phyloP scores from a whole-genome alignment of 2,329 filamentous ascomycete species.

The Malbranchea zuffiana region DNA sequence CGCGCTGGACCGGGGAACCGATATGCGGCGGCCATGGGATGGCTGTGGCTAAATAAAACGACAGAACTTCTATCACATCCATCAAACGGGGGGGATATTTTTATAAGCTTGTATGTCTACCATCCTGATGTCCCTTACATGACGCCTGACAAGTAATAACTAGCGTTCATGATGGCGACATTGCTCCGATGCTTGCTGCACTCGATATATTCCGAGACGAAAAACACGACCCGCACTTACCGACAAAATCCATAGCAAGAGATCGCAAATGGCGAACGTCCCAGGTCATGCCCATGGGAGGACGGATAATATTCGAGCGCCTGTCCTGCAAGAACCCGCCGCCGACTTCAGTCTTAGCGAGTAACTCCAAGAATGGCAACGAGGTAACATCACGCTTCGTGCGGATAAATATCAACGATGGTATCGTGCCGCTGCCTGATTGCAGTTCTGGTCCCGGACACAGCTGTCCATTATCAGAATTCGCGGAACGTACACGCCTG shows the following conservation, averaged over 20 bases:
- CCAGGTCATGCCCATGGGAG: constrained; percentile 48
- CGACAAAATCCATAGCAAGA: constrained; percentile 34
- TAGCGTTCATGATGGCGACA: constrained; percentile 48
- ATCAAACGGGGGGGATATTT: constrained; percentile 37
- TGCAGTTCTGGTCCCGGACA: constrained; percentile 39
- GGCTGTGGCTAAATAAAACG: constrained; percentile 49
- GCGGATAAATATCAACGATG: constrained; percentile 48
- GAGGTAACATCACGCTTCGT: constrained; percentile 30
- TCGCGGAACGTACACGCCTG: constrained; percentile 31
- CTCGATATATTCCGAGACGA: constrained; percentile 39
- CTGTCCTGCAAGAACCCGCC: constrained; percentile 33
- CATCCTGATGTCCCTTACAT: constrained; percentile 1
- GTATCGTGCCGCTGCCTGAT: constrained; percentile 39
- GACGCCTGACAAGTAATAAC: neutral
- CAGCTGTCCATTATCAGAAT: constrained; percentile 39
- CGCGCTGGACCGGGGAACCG: constrained; percentile 47
- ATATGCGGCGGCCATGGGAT: constrained; percentile 45
- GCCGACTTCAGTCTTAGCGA: too few relatives aligned
- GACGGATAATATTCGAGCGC: constrained; percentile 44
- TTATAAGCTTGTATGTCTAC: constrained; percentile 45
- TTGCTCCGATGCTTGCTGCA: constrained; percentile 44
- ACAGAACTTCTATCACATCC: constrained; percentile 39
- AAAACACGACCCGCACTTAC: constrained; percentile 40
- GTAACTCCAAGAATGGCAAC: neutral
- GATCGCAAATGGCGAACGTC: constrained; percentile 45